Evolutionary conservation across 345 rosid genomes (phyloP).

Genomic region (Geranium brycei): DNA sequence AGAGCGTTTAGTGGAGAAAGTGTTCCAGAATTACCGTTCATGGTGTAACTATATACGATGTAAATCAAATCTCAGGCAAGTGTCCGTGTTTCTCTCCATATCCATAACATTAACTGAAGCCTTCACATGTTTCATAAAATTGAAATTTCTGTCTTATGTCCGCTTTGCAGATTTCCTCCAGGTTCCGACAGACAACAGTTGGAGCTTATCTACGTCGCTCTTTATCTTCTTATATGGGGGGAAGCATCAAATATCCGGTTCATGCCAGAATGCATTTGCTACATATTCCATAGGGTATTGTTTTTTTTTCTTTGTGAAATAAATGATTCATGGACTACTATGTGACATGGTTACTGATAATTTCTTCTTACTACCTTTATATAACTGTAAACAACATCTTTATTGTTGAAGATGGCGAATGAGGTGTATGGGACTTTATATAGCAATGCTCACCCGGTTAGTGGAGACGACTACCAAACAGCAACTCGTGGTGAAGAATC

Average conservation of each 20-base stretch:
- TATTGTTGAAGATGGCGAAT: slow-evolving; percentile 58
- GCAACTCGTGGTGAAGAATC: slow-evolving; percentile 57
- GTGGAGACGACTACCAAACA: slow-evolving; percentile 34
- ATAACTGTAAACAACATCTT: neutral
- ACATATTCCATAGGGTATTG: slow-evolving; percentile 68
- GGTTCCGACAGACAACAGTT: slow-evolving; percentile 36
- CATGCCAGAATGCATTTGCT: slow-evolving; percentile 99
- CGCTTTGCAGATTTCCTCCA: slow-evolving; percentile 40
- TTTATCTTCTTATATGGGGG: slow-evolving; percentile 97
- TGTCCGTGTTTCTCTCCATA: slow-evolving; percentile 12
- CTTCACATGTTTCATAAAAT: slow-evolving; percentile 2
- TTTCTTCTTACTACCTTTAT: neutral
- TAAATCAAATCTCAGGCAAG: slow-evolving; percentile 37
- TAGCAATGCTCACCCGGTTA: slow-evolving; percentile 39
- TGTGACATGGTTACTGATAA: slow-evolving; percentile 14
- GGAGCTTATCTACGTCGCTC: slow-evolving; percentile 64
- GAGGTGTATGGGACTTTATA: slow-evolving; percentile 43
- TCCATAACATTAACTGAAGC: slow-evolving; percentile 10
- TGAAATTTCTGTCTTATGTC: slow-evolving; percentile 1
- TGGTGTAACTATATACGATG: slow-evolving; percentile 79
- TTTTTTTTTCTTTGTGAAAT: too few relatives aligned
- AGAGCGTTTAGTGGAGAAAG: slow-evolving; percentile 35
- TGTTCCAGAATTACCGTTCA: slow-evolving; percentile 75
- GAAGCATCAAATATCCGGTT: slow-evolving; percentile 98
- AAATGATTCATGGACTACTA: too few relatives aligned